These are phyloP conservation scores for Hypomyces perniciosus DNA, from an alignment of 2,329 filamentous ascomycete species.

Conservation along the genomic window DNA sequence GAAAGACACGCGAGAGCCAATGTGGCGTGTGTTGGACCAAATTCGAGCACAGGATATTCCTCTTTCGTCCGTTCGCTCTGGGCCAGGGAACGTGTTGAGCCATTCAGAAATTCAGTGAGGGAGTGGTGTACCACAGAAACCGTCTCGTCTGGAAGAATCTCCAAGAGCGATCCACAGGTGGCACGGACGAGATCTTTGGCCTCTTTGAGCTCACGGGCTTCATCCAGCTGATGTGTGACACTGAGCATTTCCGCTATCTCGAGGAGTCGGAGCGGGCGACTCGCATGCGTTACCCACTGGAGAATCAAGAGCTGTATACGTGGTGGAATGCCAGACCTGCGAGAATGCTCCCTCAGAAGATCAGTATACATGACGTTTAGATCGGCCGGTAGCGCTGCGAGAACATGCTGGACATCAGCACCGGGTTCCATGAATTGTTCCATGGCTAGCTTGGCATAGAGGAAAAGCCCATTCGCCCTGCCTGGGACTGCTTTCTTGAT, in stretches of 20 bases:
- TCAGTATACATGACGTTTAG: constrained; percentile 36
- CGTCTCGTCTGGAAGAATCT: constrained; percentile 39
- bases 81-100: constrained; percentile 9
- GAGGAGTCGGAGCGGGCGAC: constrained; percentile 34
- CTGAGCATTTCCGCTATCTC: constrained; percentile 33
- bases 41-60: constrained; percentile 16
- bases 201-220: constrained; percentile 16
- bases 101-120: constrained; percentile 40
- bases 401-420: constrained; percentile 20
- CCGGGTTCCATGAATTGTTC: constrained; percentile 29
- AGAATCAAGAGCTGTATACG: constrained; percentile 34
- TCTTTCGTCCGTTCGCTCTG: neutral
- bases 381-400: constrained; percentile 29
- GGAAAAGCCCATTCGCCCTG: constrained; percentile 36
- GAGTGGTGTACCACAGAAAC: constrained; percentile 42
- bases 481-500: constrained; percentile 27
- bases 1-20: constrained; percentile 17
- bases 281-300: constrained; percentile 35
- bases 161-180: constrained; percentile 38
- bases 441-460: constrained; percentile 39
- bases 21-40: constrained; percentile 17
- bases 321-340: constrained; percentile 24
- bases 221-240: neutral
- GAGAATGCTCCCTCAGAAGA: constrained; percentile 33
- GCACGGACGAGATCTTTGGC: constrained; percentile 33